Percentiles rank a stretch among this genome's conserved stretches.
Evolutionary conservation across 2,329 filamentous ascomycete species (phyloP).

Genomic region (Lachnellula willkommii): DNA sequence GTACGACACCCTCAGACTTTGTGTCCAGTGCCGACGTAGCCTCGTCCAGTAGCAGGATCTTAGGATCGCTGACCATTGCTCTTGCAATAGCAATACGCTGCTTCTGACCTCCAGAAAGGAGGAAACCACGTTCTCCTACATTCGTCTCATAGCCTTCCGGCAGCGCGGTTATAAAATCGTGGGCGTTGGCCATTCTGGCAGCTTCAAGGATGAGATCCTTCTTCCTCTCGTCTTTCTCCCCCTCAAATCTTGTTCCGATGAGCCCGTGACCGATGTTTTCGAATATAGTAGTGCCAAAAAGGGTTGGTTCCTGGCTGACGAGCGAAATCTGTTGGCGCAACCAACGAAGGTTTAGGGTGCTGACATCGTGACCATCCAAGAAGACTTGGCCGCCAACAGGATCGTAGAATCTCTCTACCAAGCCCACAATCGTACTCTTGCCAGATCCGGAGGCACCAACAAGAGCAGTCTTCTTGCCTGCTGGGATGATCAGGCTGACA

Average conservation of each 20-base stretch:
- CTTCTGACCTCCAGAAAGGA: slow-evolving; percentile 92
- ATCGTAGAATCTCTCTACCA: slow-evolving; percentile 91
- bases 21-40: slow-evolving; percentile 92
- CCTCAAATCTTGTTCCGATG: slow-evolving; percentile 74
- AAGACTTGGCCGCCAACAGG: slow-evolving; percentile 74
- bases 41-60: slow-evolving; percentile 88
- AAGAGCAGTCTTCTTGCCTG: slow-evolving; percentile 86
- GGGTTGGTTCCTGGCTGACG: slow-evolving; percentile 86
- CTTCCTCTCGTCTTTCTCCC: slow-evolving; percentile 61
- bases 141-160: slow-evolving; percentile 90
- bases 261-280: slow-evolving; percentile 88
- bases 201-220: slow-evolving; percentile 70
- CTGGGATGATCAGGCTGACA: slow-evolving; percentile 73
- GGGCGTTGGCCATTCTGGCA: slow-evolving; percentile 85
- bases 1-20: slow-evolving; percentile 89
- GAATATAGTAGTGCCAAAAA: slow-evolving; percentile 85
- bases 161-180: slow-evolving; percentile 78
- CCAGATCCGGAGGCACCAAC: slow-evolving; percentile 93
- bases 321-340: slow-evolving; percentile 86
- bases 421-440: slow-evolving; percentile 88
- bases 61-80: slow-evolving; percentile 85
- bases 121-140: slow-evolving; percentile 90
- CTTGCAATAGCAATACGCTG: slow-evolving; percentile 93
- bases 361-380: slow-evolving; percentile 78
- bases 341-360: slow-evolving; percentile 80